phyloP scores from a whole-genome alignment of 805 yeast genomes.

The Phaffomyces antillensis region DNA sequence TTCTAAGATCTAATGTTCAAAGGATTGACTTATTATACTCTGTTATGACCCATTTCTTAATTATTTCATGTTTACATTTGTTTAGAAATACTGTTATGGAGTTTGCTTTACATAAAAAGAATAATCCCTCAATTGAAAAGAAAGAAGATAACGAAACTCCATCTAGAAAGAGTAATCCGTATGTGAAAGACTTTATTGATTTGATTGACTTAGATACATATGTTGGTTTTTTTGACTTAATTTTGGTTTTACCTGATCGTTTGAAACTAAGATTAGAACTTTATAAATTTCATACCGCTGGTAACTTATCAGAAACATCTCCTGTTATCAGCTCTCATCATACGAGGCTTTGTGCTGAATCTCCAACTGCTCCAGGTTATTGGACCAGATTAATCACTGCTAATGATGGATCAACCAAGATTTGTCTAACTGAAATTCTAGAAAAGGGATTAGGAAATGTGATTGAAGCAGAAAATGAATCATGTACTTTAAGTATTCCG shows the following conservation, averaged over 20 bases:
- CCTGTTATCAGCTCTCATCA: slow-evolving; percentile 23
- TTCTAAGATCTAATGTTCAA: slow-evolving; percentile 21
- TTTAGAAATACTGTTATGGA: slow-evolving; percentile 33
- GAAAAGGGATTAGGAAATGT: slow-evolving; percentile 23
- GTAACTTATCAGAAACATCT: slow-evolving; percentile 18
- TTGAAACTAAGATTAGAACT: slow-evolving; percentile 43
- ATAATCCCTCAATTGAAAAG: slow-evolving; percentile 11
- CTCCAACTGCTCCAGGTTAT: slow-evolving; percentile 37
- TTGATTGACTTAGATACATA: slow-evolving; percentile 19
- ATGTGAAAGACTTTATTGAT: slow-evolving; percentile 15
- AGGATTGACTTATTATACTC: slow-evolving; percentile 30
- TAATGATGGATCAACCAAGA: slow-evolving; percentile 26
- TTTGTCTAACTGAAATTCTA: slow-evolving; percentile 26
- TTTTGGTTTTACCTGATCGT: slow-evolving; percentile 38
- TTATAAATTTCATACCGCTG: slow-evolving; percentile 20
- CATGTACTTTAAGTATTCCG: slow-evolving; percentile 55
- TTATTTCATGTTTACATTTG: slow-evolving; percentile 38
- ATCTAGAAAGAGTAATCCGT: neutral
- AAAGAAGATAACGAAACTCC: no score
- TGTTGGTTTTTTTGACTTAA: slow-evolving; percentile 18
- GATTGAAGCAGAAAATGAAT: slow-evolving; percentile 32
- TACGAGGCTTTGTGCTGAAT: slow-evolving; percentile 42
- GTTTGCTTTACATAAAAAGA: slow-evolving; percentile 13
- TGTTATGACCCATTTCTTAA: slow-evolving; percentile 37
- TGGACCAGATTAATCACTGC: slow-evolving; percentile 45